Conservation (phyloP, 306 rosid genomes). For the Prosopis cineraria region DNA sequence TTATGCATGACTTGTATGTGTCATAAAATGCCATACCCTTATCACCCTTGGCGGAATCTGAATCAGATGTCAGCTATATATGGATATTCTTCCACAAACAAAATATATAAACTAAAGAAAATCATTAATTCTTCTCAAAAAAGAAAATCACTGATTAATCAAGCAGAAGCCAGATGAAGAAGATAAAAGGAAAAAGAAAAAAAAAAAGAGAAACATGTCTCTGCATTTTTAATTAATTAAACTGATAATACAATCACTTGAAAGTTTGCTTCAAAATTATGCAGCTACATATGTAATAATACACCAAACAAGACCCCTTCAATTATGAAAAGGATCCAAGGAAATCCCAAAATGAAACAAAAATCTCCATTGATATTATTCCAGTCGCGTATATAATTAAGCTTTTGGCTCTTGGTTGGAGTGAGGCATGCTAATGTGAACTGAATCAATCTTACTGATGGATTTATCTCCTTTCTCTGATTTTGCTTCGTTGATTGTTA, state of each 20-base stretch:
- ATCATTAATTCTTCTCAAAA: no score
- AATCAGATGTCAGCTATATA: constrained; percentile 38
- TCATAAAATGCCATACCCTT: neutral
- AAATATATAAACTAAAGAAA: neutral
- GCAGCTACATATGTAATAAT: neutral
- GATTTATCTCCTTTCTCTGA: constrained; percentile 16
- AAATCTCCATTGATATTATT: neutral
- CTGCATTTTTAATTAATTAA: neutral
- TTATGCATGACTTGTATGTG: neutral
- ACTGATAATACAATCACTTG: neutral
- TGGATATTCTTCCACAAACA: neutral
- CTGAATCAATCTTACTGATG: constrained; percentile 24
- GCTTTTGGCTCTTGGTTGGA: constrained; percentile 20
- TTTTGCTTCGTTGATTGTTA: neutral
- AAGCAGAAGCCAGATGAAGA: neutral
- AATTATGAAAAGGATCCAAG: neutral
- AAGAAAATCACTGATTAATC: neutral
- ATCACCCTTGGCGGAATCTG: constrained; percentile 40
- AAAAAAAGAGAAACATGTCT: neutral
- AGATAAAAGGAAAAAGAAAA: neutral
- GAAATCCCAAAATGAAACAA: neutral
- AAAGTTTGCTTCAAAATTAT: neutral
- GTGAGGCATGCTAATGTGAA: constrained; percentile 37
- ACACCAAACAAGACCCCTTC: constrained; percentile 12
- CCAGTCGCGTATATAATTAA: neutral